Conservation (phyloP, 1,284 basidiomycete species). For the Peniophora sp. region DNA sequence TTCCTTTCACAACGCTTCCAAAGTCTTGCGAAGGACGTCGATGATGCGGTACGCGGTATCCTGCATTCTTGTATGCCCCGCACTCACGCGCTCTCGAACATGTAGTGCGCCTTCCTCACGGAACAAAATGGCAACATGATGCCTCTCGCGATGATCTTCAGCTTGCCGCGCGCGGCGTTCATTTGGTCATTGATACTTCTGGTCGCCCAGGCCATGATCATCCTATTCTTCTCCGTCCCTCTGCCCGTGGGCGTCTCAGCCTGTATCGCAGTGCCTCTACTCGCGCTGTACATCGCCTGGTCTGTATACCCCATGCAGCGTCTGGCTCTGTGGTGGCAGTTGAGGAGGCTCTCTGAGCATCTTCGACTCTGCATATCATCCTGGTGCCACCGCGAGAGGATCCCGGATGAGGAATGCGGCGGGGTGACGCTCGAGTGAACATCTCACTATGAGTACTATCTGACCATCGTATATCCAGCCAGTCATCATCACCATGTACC, state of each 20-base stretch:
- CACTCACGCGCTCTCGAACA: not conserved
- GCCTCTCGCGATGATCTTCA: conserved; percentile 32
- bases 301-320: not conserved
- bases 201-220: conserved; percentile 8
- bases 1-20: conserved; percentile 27
- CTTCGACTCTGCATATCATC: too few relatives aligned
- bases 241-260: not conserved
- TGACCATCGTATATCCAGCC: too few relatives aligned
- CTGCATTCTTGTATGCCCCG: conserved; percentile 1
- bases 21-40: conserved; percentile 20
- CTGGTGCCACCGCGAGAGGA: too few relatives aligned
- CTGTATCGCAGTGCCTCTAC: not conserved
- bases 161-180: conserved; percentile 37
- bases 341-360: too few relatives aligned
- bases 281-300: not conserved
- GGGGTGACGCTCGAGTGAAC: too few relatives aligned
- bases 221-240: conserved; percentile 3
- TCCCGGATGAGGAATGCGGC: too few relatives aligned
- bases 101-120: conserved; percentile 32
- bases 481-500: too few relatives aligned
- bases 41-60: conserved; percentile 23
- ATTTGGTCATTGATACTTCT: conserved; percentile 33
- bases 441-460: too few relatives aligned
- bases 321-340: too few relatives aligned
- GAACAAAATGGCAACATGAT: conserved; percentile 24